Base-by-base conservation (phyloP, 140 eudicot species). In the Artemisia princeps region DNA sequence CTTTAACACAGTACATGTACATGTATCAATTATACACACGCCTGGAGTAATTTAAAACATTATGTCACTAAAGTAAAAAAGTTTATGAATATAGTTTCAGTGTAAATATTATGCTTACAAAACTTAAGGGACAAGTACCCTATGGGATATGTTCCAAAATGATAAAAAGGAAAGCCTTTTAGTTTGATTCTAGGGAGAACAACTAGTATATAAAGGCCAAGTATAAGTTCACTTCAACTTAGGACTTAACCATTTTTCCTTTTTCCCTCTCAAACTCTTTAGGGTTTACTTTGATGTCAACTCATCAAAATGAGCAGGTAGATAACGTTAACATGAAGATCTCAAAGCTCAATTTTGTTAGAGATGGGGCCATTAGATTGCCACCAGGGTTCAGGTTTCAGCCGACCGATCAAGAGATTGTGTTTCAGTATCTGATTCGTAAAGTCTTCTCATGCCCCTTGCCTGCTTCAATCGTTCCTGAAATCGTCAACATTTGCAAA, bases 361-460 rank as follows among this genome's bases (percentile, higher is more conserved):
- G 60, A 73, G 86, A 82, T 62, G 82, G 84, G 50, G 75, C 62
- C 48, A 78, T 23, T 33, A 81, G 77, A 75, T 60, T 86, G 78
- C 95, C 95, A 4, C 95, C 95, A 0, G 95, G 95, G 14, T 83
- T 86, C 48, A 78, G 89, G 62, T 86, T 86, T 65, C 83, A 86
- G 60, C 95, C 95, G 7, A 86, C 87, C 0, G 95, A 86, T 20
- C 83, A 86, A 78, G 89, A 86, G 79, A 79, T 86, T 49, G 81
- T 86, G 33, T 86, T 86, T 50, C 85, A 86, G 70, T 86, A 86
- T 81, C 64, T 86, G 78, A 76, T 77, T 8, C 86, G 95, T 61
- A 86, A 86, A 62, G 75, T 72, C 22, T 74, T 80, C 70, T 79
- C 83, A 15, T 67, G 70, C 72, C 89, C 95, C 65, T 62, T 86